Percentiles rank a stretch among this genome's conserved stretches.
phyloP scores from a whole-genome alignment of 306 rosid species.

The Begonia loranthoides region DNA sequence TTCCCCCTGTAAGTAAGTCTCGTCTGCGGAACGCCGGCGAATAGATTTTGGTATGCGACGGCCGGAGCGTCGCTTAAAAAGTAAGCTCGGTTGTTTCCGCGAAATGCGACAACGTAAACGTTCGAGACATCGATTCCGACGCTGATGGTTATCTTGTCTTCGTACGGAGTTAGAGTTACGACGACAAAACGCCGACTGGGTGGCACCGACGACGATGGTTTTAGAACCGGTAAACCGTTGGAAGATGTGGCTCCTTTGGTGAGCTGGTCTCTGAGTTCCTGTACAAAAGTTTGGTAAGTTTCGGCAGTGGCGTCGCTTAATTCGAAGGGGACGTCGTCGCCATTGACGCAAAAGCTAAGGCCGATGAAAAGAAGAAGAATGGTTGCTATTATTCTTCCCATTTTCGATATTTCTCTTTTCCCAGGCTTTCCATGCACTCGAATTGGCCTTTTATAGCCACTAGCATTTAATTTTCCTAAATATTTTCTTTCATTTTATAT shows the following conservation, averaged over 20 bases:
- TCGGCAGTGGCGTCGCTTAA: background rate
- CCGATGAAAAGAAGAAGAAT: background rate
- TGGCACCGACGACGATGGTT: background rate
- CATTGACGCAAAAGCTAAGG: background rate
- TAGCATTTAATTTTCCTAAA: too few species aligned
- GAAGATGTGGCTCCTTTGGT: background rate
- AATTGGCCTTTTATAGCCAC: too few species aligned
- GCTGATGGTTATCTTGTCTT: background rate
- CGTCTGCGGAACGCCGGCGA: background rate
- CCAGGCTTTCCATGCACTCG: too few species aligned
- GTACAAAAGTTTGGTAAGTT: background rate
- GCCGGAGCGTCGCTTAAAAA: background rate
- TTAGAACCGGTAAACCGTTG: background rate
- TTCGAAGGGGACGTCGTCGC: background rate
- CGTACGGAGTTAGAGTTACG: background rate
- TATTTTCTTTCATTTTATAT: too few species aligned
- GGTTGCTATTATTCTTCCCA: background rate
- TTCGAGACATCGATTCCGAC: background rate
- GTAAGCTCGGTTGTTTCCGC: background rate
- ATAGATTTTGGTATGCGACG: background rate
- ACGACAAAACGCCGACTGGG: background rate
- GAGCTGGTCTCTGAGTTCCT: background rate
- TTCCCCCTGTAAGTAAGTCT: background rate
- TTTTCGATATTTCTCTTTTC: background rate
- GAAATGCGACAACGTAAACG: background rate